Percentiles rank a stretch among this genome's conserved stretches.
phyloP scores from a whole-genome alignment of 768 basidiomycete species.

The Suillus paluster region DNA sequence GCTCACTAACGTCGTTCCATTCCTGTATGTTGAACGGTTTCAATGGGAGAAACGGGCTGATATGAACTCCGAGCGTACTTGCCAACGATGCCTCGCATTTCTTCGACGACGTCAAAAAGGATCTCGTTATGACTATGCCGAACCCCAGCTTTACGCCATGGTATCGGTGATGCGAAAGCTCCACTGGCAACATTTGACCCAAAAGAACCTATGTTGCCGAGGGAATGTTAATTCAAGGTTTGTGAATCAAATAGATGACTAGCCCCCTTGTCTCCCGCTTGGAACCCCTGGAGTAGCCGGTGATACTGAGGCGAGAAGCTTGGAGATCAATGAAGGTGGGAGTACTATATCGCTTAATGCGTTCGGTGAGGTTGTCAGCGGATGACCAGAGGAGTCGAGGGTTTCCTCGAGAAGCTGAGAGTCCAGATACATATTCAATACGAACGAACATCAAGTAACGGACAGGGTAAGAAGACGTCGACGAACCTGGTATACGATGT shows the following conservation, averaged over 20 bases:
- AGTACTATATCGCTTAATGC: slow-evolving; percentile 92
- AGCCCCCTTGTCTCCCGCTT: slow-evolving; percentile 34
- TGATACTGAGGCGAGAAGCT: slow-evolving; percentile 52
- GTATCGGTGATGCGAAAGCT: slow-evolving; percentile 87
- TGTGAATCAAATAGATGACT: background rate
- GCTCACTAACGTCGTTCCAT: slow-evolving; percentile 67
- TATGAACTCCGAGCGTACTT: slow-evolving; percentile 24
- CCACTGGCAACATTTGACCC: slow-evolving; percentile 44
- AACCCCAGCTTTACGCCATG: slow-evolving; percentile 88
- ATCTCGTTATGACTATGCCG: slow-evolving; percentile 90
- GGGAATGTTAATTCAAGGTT: background rate
- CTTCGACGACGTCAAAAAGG: slow-evolving; percentile 89
- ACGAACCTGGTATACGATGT: slow-evolving; percentile 89
- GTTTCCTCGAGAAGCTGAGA: slow-evolving; percentile 89
- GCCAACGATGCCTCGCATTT: slow-evolving; percentile 57
- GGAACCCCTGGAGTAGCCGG: slow-evolving; percentile 27
- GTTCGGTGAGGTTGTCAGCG: slow-evolving; percentile 88
- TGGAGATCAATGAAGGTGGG: slow-evolving; percentile 85
- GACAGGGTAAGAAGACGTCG: background rate
- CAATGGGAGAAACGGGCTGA: background rate
- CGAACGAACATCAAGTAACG: background rate
- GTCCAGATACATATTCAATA: background rate
- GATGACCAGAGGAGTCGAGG: slow-evolving; percentile 91
- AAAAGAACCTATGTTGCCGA: slow-evolving; percentile 22
- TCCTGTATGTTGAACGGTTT: slow-evolving; percentile 44